Percentiles rank a stretch among this genome's conserved stretches.
These are phyloP conservation scores for Lycium barbarum DNA, from an alignment of 257 asterid species.

Conservation along the genomic window DNA sequence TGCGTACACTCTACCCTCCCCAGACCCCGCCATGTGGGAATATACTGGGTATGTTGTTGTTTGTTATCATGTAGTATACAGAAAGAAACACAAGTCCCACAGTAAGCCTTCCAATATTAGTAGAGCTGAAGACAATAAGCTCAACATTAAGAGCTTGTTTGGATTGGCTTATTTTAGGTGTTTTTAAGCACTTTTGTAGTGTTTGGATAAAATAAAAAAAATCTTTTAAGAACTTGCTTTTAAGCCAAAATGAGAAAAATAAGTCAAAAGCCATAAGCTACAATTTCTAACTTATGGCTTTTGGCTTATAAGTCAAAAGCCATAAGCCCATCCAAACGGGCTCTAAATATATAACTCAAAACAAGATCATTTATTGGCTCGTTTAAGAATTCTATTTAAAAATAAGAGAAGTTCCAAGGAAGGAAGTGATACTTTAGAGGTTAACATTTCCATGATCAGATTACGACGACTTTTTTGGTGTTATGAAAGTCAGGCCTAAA, in stretches of 20 bases:
- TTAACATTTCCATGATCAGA: constrained; percentile 5
- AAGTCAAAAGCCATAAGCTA: too few species aligned
- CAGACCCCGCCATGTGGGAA: too few species aligned
- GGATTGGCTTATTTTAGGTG: too few species aligned
- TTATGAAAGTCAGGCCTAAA: not conserved
- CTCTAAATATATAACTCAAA: not conserved
- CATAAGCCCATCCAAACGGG: too few species aligned
- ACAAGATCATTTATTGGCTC: not conserved
- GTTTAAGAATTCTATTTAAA: not conserved
- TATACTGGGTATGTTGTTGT: too few species aligned
- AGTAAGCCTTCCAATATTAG: not conserved
- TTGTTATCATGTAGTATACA: not conserved
- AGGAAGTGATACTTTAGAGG: not conserved
- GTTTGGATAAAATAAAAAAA: too few species aligned
- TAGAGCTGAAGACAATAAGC: not conserved
- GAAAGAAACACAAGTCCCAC: not conserved
- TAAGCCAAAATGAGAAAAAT: too few species aligned
- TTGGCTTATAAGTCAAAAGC: too few species aligned
- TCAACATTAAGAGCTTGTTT: not conserved
- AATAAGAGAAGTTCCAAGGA: not conserved
- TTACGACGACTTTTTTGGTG: not conserved
- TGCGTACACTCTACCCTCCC: too few species aligned
- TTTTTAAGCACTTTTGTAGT: too few species aligned
- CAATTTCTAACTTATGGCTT: too few species aligned
- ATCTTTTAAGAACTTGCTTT: too few species aligned